Evolutionary conservation across 2,329 filamentous ascomycete species (phyloP), one percentile per base, ranked within the genome.

Genomic region (Neofusicoccum sp.): DNA sequence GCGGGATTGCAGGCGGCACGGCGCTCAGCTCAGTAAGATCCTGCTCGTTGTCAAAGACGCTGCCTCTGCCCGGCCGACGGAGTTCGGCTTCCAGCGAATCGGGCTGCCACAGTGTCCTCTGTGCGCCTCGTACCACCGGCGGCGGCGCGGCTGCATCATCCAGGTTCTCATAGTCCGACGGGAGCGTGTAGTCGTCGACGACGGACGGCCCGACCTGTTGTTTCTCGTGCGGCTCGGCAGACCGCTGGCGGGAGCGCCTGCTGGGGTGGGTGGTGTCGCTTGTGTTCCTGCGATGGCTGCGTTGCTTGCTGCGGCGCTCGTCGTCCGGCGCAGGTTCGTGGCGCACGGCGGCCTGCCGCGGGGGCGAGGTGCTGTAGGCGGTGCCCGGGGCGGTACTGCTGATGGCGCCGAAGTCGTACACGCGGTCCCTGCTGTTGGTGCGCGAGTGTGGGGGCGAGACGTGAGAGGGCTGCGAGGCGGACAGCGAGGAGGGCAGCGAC

Each of bases 11-110:
- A 11, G 51, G 59, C 24, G 49, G 49, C 20, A 61, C 12, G 11
- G 59, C 59, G 31, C 59, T 61, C 9, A 57, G 59, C 34, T 61
- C 60, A 14, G 45, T 24, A 12, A 44, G 20, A 24, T 49, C 40
- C 8, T n/a, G 26, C 31, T 44, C 58, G 16, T 44, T 30, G 12
- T 54, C 40, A 16, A 60, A 60, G 16, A n/a, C 5, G n/a, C 38
- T 33, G 14, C 40, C 14, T 47, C 59, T 36, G 41, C 34, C 33
- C 7, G 51, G 14, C 11, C 65, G 68, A 12, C 65, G 67, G 30
- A 73, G 67, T 7, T 67, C 62, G 28, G 77, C 70, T 62, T 82
- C 79, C 31, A 79, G 71, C 24, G 71, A 78, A 56, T 70, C 72
- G 68, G 75, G 73, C 24, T 63, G 70, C 65, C 61, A 60, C 20